A percentile compares a stretch with the other conserved stretches of the same genome.
Conservation (phyloP, 768 basidiomycete genomes). For the Hericium alpestre region DNA sequence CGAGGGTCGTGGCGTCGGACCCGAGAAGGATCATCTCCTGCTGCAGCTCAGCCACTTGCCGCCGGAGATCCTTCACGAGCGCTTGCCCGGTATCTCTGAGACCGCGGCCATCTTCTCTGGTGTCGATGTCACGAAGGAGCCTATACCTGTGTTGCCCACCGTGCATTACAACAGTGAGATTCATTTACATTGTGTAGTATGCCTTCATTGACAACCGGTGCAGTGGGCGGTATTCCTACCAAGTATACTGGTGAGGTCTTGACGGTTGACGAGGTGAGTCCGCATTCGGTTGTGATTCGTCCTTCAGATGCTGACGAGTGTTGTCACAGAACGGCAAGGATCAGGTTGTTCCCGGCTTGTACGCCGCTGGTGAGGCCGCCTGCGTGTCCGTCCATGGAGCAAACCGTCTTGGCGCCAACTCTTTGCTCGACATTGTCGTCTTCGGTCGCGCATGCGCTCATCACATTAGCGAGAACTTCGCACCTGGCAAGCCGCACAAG, state of each 20-base stretch:
- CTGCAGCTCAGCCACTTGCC: constrained; percentile 96
- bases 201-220: constrained; percentile 4
- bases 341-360: constrained; percentile 88
- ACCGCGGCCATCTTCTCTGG: constrained; percentile 98
- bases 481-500: constrained; percentile 87
- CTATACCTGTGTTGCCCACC: constrained; percentile 95
- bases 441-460: constrained; percentile 99
- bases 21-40: constrained; percentile 95
- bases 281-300: not conserved
- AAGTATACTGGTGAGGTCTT: constrained; percentile 96
- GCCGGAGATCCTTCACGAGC: constrained; percentile 88
- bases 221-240: constrained; percentile 99
- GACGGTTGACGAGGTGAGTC: constrained; percentile 57
- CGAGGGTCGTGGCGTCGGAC: constrained; percentile 97
- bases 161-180: constrained; percentile 96
- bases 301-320: not conserved
- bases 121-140: constrained; percentile 99
- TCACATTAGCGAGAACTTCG: constrained; percentile 87
- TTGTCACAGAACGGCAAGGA: constrained; percentile 68
- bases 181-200: constrained; percentile 3
- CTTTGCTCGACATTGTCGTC: constrained; percentile 95
- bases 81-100: constrained; percentile 98
- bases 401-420: constrained; percentile 99
- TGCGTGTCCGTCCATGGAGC: constrained; percentile 99
- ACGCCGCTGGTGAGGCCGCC: constrained; percentile 97